Conservation (phyloP, 2,329 filamentous ascomycete species). For the Colletotrichum camelliae region DNA sequence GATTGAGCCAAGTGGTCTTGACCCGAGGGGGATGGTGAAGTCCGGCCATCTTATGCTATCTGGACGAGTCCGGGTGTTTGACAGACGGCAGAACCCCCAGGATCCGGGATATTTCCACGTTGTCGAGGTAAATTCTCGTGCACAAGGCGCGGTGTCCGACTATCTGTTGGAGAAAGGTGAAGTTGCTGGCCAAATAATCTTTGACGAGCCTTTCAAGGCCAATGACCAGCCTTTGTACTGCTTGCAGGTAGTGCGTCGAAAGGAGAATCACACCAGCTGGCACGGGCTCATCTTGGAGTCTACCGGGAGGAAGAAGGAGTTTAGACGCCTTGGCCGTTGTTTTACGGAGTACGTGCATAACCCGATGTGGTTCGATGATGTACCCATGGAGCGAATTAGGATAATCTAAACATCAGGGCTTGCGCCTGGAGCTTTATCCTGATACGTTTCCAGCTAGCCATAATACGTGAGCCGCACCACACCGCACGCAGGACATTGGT, state of each 20-base stretch:
- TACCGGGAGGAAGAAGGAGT: background rate
- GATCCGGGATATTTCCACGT: background rate
- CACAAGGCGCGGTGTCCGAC: background rate
- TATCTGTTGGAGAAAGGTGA: background rate
- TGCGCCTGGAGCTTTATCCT: too few relatives aligned
- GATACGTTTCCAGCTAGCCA: too few relatives aligned
- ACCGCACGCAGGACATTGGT: too few relatives aligned
- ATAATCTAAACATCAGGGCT: background rate
- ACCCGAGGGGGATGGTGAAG: background rate
- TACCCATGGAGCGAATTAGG: background rate
- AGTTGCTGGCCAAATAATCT: background rate
- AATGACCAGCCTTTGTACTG: background rate
- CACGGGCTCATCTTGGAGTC: background rate
- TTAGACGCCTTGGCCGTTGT: background rate
- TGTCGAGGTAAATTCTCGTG: background rate
- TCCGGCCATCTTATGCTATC: background rate
- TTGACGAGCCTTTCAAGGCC: background rate
- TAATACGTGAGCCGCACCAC: too few relatives aligned
- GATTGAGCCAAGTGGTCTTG: background rate
- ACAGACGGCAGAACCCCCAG: background rate
- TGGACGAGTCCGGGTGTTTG: background rate
- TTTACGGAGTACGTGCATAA: background rate
- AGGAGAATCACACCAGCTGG: background rate
- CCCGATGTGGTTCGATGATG: background rate
- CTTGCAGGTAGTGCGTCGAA: background rate